phyloP scores from a whole-genome alignment of 148 eudicot genomes.

The Selenicereus undatus region DNA sequence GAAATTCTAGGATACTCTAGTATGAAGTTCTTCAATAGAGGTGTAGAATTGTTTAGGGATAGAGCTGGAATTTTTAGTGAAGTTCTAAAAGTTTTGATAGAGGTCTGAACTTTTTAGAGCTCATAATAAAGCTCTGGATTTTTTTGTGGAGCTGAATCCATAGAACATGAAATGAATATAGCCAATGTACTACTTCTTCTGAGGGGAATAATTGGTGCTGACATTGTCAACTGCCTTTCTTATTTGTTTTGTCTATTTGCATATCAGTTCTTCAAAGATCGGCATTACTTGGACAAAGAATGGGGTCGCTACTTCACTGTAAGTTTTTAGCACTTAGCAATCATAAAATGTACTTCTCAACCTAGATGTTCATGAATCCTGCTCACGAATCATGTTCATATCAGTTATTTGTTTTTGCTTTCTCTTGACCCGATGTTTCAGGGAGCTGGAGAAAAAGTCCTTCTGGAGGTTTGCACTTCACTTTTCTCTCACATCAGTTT shows the following conservation, averaged over 20 bases:
- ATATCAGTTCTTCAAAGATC: conserved; percentile 91
- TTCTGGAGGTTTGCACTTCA: conserved; percentile 55
- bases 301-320: conserved; percentile 90
- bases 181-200: neutral
- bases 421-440: conserved; percentile 27
- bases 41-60: neutral
- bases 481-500: neutral
- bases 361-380: neutral
- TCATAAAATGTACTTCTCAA: neutral
- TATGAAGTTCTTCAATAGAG: too few relatives aligned
- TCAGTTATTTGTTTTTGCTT: neutral
- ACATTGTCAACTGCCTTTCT: neutral
- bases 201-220: neutral
- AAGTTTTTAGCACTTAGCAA: conserved; percentile 29
- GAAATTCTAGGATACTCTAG: neutral
- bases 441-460: conserved; percentile 62
- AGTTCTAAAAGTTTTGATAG: neutral
- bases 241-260: conserved; percentile 12
- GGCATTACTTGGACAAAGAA: conserved; percentile 96
- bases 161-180: neutral
- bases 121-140: neutral
- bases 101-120: neutral
- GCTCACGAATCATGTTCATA: neutral
- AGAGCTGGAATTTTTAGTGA: neutral
- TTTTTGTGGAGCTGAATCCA: neutral